Conservation (phyloP, 331 rosid species). For the Stylosanthes scabra region DNA sequence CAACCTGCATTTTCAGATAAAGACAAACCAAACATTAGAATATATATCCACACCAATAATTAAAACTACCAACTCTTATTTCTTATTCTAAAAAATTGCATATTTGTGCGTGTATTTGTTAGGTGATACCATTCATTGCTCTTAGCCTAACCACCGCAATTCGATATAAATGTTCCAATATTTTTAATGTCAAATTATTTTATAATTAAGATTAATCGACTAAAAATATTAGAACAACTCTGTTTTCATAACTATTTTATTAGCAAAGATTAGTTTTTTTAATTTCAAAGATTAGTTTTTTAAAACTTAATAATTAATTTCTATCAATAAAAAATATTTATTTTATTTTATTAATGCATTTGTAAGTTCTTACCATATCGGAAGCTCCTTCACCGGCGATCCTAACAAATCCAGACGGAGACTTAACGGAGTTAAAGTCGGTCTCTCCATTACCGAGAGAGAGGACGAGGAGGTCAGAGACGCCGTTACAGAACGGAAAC, state of each 20-base stretch:
- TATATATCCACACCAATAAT: conserved; percentile 26
- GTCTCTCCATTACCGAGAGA: conserved; percentile 95
- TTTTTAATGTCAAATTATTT: too few relatives aligned
- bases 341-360: neutral
- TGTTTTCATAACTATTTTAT: too few relatives aligned
- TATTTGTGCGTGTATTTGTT: conserved; percentile 23
- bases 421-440: conserved; percentile 51
- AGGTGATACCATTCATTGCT: conserved; percentile 36
- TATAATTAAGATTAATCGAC: too few relatives aligned
- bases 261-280: too few relatives aligned
- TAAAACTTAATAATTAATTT: neutral
- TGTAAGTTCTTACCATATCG: conserved; percentile 68
- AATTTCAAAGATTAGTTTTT: too few relatives aligned
- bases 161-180: too few relatives aligned
- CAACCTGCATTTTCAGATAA: conserved; percentile 56
- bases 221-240: too few relatives aligned
- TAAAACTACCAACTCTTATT: conserved; percentile 22
- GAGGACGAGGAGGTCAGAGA: conserved; percentile 81
- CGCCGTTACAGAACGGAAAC: conserved; percentile 83
- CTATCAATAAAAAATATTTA: conserved; percentile 1
- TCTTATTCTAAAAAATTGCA: neutral
- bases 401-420: conserved; percentile 56
- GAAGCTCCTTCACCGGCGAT: conserved; percentile 94
- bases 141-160: conserved; percentile 42
- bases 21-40: neutral